phyloP scores from a whole-genome alignment of 139 green algal genomes.

The Astrephomene gubernaculifera region DNA sequence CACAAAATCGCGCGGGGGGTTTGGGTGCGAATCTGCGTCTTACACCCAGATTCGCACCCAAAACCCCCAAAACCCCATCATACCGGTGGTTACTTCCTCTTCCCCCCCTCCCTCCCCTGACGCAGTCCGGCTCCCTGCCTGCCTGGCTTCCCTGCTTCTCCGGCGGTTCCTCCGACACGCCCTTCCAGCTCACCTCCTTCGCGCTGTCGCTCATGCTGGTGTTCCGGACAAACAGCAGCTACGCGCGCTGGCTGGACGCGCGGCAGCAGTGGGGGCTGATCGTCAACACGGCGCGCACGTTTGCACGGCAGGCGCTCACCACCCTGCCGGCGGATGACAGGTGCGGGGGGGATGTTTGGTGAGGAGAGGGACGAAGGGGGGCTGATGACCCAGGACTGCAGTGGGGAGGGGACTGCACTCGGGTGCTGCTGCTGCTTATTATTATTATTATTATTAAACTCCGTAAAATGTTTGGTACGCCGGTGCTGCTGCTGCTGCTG shows the following conservation, averaged over 20 bases:
- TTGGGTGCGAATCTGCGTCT: too few relatives aligned
- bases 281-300: constrained; percentile 46
- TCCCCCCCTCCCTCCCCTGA: background rate
- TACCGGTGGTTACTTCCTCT: background rate
- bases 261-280: constrained; percentile 53
- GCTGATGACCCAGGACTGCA: too few relatives aligned
- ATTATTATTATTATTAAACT: too few relatives aligned
- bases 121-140: constrained; percentile 32
- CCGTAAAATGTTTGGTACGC: too few relatives aligned
- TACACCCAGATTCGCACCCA: too few relatives aligned
- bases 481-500: too few relatives aligned
- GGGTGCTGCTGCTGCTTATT: too few relatives aligned
- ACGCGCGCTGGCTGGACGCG: constrained; percentile 53
- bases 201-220: constrained; percentile 75
- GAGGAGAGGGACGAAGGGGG: background rate
- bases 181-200: constrained; percentile 66
- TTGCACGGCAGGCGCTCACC: constrained; percentile 29
- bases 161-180: constrained; percentile 43
- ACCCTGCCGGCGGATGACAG: constrained; percentile 15
- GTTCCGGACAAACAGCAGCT: constrained; percentile 60
- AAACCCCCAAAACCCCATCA: too few relatives aligned
- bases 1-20: too few relatives aligned
- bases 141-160: constrained; percentile 34
- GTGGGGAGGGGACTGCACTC: too few relatives aligned
- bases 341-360: background rate